Percentiles rank a stretch among this genome's conserved stretches.
These are phyloP conservation scores for Tolypocladium inflatum DNA, from an alignment of 2,329 filamentous ascomycete genomes.

Conservation along the genomic window DNA sequence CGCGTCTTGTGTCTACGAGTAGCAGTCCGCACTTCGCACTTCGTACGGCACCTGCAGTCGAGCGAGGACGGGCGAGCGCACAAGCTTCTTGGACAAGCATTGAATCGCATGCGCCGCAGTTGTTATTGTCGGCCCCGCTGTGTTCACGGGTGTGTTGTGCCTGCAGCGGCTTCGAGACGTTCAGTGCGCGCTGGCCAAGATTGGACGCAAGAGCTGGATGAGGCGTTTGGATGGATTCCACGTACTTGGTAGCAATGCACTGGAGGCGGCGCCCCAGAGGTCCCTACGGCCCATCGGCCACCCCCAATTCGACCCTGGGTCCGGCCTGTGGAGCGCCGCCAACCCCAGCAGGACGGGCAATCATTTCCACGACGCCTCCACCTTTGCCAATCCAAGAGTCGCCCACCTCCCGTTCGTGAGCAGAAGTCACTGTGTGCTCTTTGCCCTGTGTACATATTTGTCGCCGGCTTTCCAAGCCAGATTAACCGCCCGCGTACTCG, in stretches of 20 bases:
- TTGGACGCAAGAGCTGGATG: too few species aligned
- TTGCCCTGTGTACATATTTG: too few species aligned
- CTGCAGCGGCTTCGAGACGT: background rate
- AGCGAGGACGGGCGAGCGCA: background rate
- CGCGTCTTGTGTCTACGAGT: background rate
- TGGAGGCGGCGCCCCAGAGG: background rate
- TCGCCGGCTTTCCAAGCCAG: background rate
- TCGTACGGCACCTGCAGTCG: background rate
- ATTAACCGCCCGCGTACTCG: background rate
- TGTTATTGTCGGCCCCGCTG: background rate
- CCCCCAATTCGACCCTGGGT: background rate
- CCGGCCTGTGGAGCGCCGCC: background rate
- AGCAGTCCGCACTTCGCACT: too few species aligned
- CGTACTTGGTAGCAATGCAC: background rate
- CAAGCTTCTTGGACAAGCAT: background rate
- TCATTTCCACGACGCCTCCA: constrained; percentile 1
- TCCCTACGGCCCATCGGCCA: background rate
- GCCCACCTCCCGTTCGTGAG: too few species aligned
- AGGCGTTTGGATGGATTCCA: too few species aligned
- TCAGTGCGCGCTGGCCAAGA: too few species aligned
- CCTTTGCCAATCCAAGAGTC: background rate
- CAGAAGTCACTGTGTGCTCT: too few species aligned
- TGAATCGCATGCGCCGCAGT: background rate
- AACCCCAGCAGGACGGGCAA: background rate
- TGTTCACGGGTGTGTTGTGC: background rate